Percentiles rank a stretch among this genome's conserved stretches.
These are phyloP conservation scores for Ciborinia camelliae DNA, from an alignment of 2,329 filamentous ascomycete species.

Conservation along the genomic window DNA sequence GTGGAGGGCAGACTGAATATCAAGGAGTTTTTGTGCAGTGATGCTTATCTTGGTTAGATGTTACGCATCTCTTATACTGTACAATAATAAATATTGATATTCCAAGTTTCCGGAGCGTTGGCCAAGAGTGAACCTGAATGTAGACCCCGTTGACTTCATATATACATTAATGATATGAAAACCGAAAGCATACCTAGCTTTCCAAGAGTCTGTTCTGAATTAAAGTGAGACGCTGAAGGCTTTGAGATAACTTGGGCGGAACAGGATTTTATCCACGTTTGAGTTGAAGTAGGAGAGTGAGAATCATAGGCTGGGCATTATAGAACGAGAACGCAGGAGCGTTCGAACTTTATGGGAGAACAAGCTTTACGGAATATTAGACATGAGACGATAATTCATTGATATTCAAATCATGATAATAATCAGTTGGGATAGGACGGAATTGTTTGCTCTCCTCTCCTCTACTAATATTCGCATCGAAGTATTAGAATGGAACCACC, in stretches of 20 bases:
- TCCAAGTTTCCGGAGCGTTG: not conserved
- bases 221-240: not conserved
- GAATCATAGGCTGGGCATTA: not conserved
- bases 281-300: not conserved
- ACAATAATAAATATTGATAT: not conserved
- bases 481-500: too few relatives aligned
- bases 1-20: constrained; percentile 32
- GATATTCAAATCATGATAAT: not conserved
- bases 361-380: not conserved
- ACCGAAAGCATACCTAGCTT: not conserved
- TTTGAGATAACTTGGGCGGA: not conserved
- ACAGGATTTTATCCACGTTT: not conserved
- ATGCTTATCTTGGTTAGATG: constrained; percentile 30
- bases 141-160: too few relatives aligned
- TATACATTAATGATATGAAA: not conserved
- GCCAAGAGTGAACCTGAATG: not conserved
- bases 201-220: too few relatives aligned
- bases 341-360: not conserved
- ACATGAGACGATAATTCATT: not conserved
- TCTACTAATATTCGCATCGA: too few relatives aligned
- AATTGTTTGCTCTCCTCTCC: not conserved
- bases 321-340: not conserved
- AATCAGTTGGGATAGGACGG: not conserved
- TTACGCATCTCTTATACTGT: not conserved
- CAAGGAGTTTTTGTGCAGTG: constrained; percentile 33